Conservation (phyloP, 768 basidiomycete species). For the Tylopilus subfusipes region DNA sequence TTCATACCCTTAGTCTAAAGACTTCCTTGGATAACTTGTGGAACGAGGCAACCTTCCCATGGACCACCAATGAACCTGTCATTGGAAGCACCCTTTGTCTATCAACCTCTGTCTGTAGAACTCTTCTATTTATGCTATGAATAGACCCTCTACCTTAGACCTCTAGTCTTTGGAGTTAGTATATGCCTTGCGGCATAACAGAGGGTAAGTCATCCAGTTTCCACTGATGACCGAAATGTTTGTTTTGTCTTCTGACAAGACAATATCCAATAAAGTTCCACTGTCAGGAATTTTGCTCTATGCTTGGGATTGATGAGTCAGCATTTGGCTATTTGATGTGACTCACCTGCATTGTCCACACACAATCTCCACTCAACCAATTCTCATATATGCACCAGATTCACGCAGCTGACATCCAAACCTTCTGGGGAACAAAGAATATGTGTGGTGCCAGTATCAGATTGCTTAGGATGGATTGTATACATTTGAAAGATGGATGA, state of each 20-base stretch:
- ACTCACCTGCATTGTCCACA: neutral
- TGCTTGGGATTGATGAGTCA: neutral
- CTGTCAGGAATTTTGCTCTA: neutral
- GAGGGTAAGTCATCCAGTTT: too few species aligned
- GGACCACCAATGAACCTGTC: too few species aligned
- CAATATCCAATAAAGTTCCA: neutral
- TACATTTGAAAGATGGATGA: neutral
- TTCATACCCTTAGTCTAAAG: too few species aligned
- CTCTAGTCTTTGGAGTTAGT: too few species aligned
- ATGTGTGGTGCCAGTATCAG: neutral
- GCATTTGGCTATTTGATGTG: neutral
- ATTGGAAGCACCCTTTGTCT: too few species aligned
- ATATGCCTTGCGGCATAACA: too few species aligned
- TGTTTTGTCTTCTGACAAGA: neutral
- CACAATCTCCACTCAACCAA: too few species aligned
- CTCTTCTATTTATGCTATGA: too few species aligned
- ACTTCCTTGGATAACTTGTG: too few species aligned
- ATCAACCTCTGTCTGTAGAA: too few species aligned
- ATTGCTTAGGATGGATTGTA: neutral
- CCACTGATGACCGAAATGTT: neutral
- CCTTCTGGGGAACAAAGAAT: neutral
- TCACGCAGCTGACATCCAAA: neutral
- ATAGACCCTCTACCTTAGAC: too few species aligned
- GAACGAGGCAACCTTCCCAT: too few species aligned
- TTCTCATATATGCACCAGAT: neutral